Evolutionary conservation across 1,284 basidiomycete species (phyloP).

Genomic region (Apiotrichum porosum): DNA sequence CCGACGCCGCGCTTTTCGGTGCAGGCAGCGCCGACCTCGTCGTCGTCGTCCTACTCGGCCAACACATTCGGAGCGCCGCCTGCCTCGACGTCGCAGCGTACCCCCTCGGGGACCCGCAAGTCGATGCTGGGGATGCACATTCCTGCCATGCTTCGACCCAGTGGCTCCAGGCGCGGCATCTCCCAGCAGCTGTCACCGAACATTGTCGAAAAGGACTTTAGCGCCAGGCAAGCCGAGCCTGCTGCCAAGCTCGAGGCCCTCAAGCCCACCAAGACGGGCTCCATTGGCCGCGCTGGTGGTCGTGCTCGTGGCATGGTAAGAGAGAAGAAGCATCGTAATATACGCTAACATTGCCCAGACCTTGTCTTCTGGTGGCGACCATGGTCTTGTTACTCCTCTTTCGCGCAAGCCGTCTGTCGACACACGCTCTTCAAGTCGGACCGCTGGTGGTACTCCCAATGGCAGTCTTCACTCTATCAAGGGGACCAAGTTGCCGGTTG

Average conservation of each 20-base stretch:
- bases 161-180: slow-evolving; percentile 58
- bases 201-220: slow-evolving; percentile 11
- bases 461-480: slow-evolving; percentile 52
- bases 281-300: slow-evolving; percentile 6
- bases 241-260: neutral
- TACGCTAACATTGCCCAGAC: slow-evolving; percentile 65
- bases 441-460: slow-evolving; percentile 36
- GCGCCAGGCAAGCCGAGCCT: neutral
- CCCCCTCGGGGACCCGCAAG: slow-evolving; percentile 36
- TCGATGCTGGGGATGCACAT: slow-evolving; percentile 58
- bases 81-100: slow-evolving; percentile 11
- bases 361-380: slow-evolving; percentile 67
- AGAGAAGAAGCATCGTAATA: neutral
- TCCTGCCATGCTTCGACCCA: slow-evolving; percentile 73
- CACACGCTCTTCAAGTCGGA: slow-evolving; percentile 10
- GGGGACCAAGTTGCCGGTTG: slow-evolving; percentile 66
- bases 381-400: slow-evolving; percentile 16
- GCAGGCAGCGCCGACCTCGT: slow-evolving; percentile 6
- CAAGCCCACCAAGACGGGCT: neutral
- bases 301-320: slow-evolving; percentile 14
- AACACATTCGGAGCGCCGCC: too few species aligned
- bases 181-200: slow-evolving; percentile 6
- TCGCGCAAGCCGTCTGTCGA: slow-evolving; percentile 31
- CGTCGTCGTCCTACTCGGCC: neutral
- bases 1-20: slow-evolving; percentile 10